Conservation (phyloP, 169 alveolate genomes). For the Amoebophrya sp. region DNA sequence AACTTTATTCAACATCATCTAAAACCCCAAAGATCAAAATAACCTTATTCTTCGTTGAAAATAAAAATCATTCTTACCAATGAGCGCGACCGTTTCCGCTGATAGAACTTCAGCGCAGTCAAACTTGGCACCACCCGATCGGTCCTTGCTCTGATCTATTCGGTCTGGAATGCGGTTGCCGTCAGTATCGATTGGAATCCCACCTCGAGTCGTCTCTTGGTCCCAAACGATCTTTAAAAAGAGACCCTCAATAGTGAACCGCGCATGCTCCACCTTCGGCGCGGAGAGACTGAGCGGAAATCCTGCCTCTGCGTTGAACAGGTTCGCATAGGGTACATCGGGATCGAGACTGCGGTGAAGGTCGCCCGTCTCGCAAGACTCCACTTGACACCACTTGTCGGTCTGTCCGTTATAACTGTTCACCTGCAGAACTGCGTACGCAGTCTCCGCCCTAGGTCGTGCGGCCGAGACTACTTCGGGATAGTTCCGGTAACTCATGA, state of each 20-base stretch:
- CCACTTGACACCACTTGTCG: slow-evolving; percentile 19
- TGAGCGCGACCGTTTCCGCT: neutral
- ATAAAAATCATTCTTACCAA: no score
- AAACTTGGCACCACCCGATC: neutral
- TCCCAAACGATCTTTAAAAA: neutral
- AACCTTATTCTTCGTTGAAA: no score
- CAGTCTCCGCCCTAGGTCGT: slow-evolving; percentile 9
- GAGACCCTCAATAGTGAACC: slow-evolving; percentile 4
- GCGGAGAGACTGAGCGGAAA: neutral
- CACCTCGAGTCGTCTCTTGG: neutral
- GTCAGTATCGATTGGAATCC: neutral
- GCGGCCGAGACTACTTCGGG: neutral
- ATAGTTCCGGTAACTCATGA: neutral
- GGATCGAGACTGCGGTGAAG: neutral
- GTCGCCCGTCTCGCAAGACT: slow-evolving; percentile 19
- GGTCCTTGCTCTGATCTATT: neutral
- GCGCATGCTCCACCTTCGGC: slow-evolving; percentile 24
- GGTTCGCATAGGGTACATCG: slow-evolving; percentile 2
- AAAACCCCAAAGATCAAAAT: no score
- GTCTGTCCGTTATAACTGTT: neutral
- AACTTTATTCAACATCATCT: no score
- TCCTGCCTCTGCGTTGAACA: slow-evolving; percentile 21
- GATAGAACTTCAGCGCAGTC: neutral
- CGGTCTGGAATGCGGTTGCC: neutral
- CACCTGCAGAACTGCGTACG: neutral